Percentiles rank a stretch among this genome's conserved stretches.
phyloP scores from a whole-genome alignment of 2,329 filamentous ascomycete species.

The Verticillium zaregamsianum region DNA sequence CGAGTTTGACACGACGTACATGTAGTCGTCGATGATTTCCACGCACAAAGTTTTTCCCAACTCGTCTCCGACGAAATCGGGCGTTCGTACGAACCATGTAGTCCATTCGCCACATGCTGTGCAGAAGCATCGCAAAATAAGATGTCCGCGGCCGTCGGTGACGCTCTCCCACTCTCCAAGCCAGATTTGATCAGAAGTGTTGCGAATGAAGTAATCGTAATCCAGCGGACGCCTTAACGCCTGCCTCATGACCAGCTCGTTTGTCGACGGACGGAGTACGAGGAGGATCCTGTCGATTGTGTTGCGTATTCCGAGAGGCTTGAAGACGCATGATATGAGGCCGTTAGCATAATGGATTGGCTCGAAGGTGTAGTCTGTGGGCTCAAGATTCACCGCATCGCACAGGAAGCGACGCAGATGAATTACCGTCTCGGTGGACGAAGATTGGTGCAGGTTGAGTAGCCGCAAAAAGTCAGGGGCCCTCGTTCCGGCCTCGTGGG shows the following conservation, averaged over 20 bases:
- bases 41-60: slow-evolving; percentile 57
- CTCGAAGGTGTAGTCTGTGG: background rate
- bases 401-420: slow-evolving; percentile 37
- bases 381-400: background rate
- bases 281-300: slow-evolving; percentile 30
- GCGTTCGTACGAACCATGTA: background rate
- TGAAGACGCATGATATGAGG: slow-evolving; percentile 55
- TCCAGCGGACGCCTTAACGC: background rate
- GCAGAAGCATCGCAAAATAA: background rate
- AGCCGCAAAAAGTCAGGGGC: slow-evolving; percentile 40
- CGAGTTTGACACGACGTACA: slow-evolving; percentile 66
- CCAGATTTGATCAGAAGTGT: slow-evolving; percentile 57
- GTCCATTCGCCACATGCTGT: background rate
- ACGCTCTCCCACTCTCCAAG: slow-evolving; percentile 49
- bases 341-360: slow-evolving; percentile 54
- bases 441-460: slow-evolving; percentile 50
- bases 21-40: slow-evolving; percentile 59
- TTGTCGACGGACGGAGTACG: slow-evolving; percentile 18
- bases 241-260: background rate
- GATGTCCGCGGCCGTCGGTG: background rate
- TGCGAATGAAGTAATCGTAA: slow-evolving; percentile 54
- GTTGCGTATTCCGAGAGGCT: slow-evolving; percentile 29
- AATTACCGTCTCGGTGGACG: slow-evolving; percentile 49
- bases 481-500: slow-evolving; percentile 27
- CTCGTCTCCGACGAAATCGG: background rate